Evolutionary conservation across 164 flowering plant species (phyloP).

Genomic region (Sextonia rubra): DNA sequence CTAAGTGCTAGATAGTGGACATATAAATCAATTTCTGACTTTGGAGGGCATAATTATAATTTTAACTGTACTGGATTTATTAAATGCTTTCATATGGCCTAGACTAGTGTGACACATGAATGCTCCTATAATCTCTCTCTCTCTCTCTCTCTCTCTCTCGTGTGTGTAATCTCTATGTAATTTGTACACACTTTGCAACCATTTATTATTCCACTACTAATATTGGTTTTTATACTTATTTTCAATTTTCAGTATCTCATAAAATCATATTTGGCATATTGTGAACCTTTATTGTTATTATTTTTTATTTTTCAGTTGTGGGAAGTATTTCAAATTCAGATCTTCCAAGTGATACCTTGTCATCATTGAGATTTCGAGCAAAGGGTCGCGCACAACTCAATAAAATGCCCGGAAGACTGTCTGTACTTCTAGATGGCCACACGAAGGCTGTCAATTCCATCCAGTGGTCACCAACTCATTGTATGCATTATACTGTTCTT

Average conservation of each 20-base stretch:
- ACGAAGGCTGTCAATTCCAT: slow-evolving; percentile 69
- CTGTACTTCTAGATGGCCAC: slow-evolving; percentile 45
- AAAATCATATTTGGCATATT: neutral
- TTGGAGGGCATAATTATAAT: too few species aligned
- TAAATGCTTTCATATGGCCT: too few species aligned
- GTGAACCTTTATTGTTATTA: slow-evolving; percentile 10
- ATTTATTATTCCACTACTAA: neutral
- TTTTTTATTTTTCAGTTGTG: slow-evolving; percentile 28
- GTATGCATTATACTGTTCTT: slow-evolving; percentile 25
- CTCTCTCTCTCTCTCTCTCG: too few species aligned
- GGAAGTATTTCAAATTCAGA: slow-evolving; percentile 65
- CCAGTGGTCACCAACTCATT: slow-evolving; percentile 72
- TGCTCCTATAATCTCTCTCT: too few species aligned
- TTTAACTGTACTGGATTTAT: too few species aligned
- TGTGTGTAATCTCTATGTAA: neutral
- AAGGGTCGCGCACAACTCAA: slow-evolving; percentile 23
- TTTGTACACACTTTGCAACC: too few species aligned
- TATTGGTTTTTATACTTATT: neutral
- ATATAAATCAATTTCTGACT: too few species aligned
- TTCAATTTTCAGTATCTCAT: neutral
- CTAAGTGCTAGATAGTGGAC: too few species aligned
- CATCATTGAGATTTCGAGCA: slow-evolving; percentile 37
- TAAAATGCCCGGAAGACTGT: slow-evolving; percentile 33
- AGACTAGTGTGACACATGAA: too few species aligned
- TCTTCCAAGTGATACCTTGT: slow-evolving; percentile 39